Percentiles rank a stretch among this genome's conserved stretches.
Conservation (phyloP, 2,329 filamentous ascomycete genomes). For the Bretziella fagacearum region DNA sequence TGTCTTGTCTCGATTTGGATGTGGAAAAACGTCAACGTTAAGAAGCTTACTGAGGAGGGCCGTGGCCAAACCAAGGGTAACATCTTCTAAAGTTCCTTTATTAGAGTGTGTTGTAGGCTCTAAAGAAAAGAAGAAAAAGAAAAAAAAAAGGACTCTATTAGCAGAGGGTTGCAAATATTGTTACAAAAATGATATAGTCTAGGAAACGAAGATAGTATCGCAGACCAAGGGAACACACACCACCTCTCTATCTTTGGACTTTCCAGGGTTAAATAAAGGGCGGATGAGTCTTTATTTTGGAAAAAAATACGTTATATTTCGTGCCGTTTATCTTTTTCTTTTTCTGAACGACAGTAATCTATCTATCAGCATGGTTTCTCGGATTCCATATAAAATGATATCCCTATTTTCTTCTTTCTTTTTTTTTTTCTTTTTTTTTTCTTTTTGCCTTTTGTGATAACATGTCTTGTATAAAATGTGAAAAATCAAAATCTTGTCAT, state of each 20-base stretch:
- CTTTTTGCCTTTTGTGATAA: not conserved
- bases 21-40: constrained; percentile 27
- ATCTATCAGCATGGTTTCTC: constrained; percentile 1
- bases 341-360: not conserved
- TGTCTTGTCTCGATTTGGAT: constrained; percentile 22
- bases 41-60: constrained; percentile 21
- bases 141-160: not conserved
- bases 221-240: too few species aligned
- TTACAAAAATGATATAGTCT: not conserved
- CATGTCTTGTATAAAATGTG: too few species aligned
- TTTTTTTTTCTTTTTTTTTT: not conserved
- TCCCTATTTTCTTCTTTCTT: constrained; percentile 2
- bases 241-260: too few species aligned
- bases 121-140: not conserved
- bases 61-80: constrained; percentile 20
- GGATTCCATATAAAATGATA: constrained; percentile 2
- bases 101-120: not conserved
- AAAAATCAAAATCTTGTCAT: too few species aligned
- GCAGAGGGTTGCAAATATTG: not conserved
- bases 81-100: constrained; percentile 21
- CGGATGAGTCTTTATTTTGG: constrained; percentile 1
- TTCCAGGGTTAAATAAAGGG: not conserved
- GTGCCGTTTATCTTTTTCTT: not conserved
- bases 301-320: not conserved
- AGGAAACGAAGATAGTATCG: too few species aligned